These are phyloP conservation scores for Asterochloris erici DNA, from an alignment of 139 green algal species.

Conservation along the genomic window DNA sequence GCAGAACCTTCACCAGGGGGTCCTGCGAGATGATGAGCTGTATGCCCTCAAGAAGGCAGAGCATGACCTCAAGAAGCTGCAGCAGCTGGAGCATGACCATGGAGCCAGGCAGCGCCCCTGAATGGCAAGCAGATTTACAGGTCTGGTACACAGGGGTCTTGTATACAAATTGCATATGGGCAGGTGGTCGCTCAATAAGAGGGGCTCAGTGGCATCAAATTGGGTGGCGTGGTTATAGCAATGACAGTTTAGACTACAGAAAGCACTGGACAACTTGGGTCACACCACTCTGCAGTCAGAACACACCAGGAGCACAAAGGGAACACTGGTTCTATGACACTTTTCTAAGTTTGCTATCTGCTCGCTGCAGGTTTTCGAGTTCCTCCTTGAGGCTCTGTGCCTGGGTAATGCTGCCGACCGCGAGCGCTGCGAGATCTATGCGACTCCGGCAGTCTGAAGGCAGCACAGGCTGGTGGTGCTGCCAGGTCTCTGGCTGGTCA, in stretches of 20 bases:
- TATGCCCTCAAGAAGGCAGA: too few species aligned
- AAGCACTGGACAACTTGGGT: not conserved
- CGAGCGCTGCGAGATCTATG: conserved; percentile 53
- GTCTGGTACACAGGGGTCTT: too few species aligned
- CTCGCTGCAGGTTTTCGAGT: conserved; percentile 50
- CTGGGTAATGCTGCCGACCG: conserved; percentile 21
- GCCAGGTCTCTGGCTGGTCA: conserved; percentile 41
- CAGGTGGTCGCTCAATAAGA: too few species aligned
- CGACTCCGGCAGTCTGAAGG: conserved; percentile 63
- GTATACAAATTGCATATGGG: too few species aligned
- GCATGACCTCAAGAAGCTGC: too few species aligned
- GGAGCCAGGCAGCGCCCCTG: too few species aligned
- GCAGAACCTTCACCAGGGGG: too few species aligned
- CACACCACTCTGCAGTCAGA: not conserved
- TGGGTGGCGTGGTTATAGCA: too few species aligned
- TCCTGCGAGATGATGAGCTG: too few species aligned
- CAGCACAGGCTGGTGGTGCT: conserved; percentile 29
- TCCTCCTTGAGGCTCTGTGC: conserved; percentile 37
- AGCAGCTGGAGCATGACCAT: too few species aligned
- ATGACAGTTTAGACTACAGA: not conserved
- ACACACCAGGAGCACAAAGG: not conserved
- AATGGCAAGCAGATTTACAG: too few species aligned
- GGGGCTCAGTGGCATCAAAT: too few species aligned
- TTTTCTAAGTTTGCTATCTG: conserved; percentile 52
- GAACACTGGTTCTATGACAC: not conserved